phyloP scores from a whole-genome alignment of 345 rosid genomes.

The Aurinia saxatilis region DNA sequence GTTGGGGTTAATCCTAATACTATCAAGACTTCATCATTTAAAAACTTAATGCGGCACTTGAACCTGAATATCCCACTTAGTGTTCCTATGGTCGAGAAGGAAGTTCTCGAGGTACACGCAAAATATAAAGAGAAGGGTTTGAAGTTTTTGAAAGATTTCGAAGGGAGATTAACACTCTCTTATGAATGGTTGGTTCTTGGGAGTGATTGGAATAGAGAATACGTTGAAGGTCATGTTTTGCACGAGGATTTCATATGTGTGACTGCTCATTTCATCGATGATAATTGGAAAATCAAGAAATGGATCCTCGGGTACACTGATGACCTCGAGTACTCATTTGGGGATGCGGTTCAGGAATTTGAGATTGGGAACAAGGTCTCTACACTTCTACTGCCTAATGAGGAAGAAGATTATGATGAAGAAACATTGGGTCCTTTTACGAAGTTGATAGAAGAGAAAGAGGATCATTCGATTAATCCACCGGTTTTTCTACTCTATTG shows the following conservation, averaged over 20 bases:
- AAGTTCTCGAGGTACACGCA: not conserved
- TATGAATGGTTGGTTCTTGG: constrained; percentile 8
- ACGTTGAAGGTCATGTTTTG: not conserved
- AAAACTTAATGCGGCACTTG: not conserved
- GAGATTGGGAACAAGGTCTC: constrained; percentile 14
- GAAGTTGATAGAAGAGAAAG: not conserved
- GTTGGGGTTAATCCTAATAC: not conserved
- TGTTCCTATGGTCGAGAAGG: not conserved
- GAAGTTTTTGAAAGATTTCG: constrained; percentile 5
- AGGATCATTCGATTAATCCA: not conserved
- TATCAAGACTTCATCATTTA: not conserved
- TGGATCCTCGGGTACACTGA: constrained; percentile 9
- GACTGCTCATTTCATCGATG: constrained; percentile 24
- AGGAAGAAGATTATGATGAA: constrained; percentile 1
- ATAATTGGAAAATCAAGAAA: constrained; percentile 9
- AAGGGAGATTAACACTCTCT: constrained; percentile 12
- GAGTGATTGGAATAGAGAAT: not conserved
- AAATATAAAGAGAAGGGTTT: not conserved
- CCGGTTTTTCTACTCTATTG: not conserved
- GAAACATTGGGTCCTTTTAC: not conserved
- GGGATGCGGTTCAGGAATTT: constrained; percentile 3
- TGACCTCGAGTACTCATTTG: not conserved
- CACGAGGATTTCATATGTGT: constrained; percentile 11
- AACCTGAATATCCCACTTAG: not conserved
- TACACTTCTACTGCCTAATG: not conserved